Conservation (phyloP, 148 eudicot genomes). For the Hydrangea macrophylla region DNA sequence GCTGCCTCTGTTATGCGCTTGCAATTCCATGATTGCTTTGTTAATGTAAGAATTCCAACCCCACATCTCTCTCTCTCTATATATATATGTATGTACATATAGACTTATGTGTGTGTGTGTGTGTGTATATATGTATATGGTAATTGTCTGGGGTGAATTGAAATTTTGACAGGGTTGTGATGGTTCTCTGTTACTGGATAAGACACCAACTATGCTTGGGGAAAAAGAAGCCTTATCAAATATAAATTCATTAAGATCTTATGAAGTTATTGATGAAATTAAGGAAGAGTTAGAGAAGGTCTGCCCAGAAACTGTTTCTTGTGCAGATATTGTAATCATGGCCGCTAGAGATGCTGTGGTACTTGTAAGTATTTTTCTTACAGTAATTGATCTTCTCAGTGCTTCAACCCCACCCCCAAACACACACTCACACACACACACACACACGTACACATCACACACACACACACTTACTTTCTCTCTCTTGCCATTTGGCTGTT, state of each 20-base stretch:
- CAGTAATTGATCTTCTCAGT: neutral
- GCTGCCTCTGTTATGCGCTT: constrained; percentile 91
- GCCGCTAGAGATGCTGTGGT: constrained; percentile 88
- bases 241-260: constrained; percentile 74
- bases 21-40: constrained; percentile 95
- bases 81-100: too few species aligned
- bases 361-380: constrained; percentile 36
- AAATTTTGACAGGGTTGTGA: constrained; percentile 73
- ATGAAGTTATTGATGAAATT: constrained; percentile 68
- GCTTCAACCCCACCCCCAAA: too few species aligned
- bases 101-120: too few species aligned
- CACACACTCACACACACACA: neutral
- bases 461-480: neutral
- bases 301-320: constrained; percentile 76
- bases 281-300: constrained; percentile 60
- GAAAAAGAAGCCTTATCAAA: constrained; percentile 76
- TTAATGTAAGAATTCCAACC: constrained; percentile 42
- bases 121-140: too few species aligned
- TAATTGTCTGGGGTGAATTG: neutral
- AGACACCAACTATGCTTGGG: constrained; percentile 74
- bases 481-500: neutral
- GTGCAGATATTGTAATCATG: constrained; percentile 88
- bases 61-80: neutral
- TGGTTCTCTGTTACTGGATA: constrained; percentile 81
- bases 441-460: neutral